These are phyloP conservation scores for Azolla pinnata DNA, from an alignment of 75 land plant species.

Conservation along the genomic window DNA sequence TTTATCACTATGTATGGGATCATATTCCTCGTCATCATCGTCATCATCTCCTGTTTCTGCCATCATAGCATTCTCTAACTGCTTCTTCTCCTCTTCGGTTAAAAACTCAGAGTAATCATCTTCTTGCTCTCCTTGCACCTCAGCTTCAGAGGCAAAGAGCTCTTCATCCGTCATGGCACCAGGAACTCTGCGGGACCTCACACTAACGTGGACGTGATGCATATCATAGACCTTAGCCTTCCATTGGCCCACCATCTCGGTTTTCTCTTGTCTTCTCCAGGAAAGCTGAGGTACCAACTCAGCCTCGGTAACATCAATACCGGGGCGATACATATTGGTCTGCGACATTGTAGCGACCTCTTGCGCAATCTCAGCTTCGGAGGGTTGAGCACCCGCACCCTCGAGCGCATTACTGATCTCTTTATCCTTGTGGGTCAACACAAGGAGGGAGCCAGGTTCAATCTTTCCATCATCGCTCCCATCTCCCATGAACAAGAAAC, in stretches of 20 bases:
- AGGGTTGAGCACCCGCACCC: conserved; percentile 79
- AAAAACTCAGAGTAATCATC: conserved; percentile 63
- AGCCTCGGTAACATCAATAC: conserved; percentile 94
- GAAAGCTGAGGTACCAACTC: conserved; percentile 85
- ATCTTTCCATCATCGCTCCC: conserved; percentile 45
- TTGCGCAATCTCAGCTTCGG: conserved; percentile 89
- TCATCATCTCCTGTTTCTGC: conserved; percentile 36
- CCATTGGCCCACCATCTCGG: conserved; percentile 92
- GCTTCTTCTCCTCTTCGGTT: conserved; percentile 78
- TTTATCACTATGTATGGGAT: neutral
- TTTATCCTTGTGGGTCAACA: conserved; percentile 81
- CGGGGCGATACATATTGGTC: conserved; percentile 94
- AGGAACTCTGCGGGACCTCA: conserved; percentile 90
- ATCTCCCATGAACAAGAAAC: conserved; percentile 82
- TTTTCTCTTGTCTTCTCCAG: conserved; percentile 88
- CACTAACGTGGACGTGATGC: conserved; percentile 86
- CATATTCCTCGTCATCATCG: conserved; percentile 35
- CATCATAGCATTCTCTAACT: conserved; percentile 65
- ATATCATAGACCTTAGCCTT: conserved; percentile 94
- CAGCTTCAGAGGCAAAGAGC: conserved; percentile 51
- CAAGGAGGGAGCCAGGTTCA: conserved; percentile 68
- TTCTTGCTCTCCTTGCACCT: conserved; percentile 36
- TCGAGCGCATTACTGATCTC: conserved; percentile 88
- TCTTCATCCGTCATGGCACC: conserved; percentile 99
- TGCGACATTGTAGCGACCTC: conserved; percentile 91